phyloP scores from a whole-genome alignment of 306 rosid genomes.

The Psophocarpus tetragonolobus region DNA sequence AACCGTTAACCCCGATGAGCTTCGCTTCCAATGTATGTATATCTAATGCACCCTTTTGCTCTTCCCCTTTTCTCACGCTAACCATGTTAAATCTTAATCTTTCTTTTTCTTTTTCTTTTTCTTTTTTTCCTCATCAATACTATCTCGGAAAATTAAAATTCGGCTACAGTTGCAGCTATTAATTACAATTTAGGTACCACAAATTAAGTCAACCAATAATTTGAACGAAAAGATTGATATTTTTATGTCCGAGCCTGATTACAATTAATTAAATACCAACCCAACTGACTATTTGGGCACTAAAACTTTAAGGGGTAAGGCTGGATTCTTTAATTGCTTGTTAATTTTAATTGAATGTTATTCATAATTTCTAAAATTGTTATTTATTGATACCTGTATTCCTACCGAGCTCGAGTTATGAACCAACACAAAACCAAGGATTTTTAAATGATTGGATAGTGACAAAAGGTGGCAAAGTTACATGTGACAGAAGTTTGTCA shows the following conservation, averaged over 20 bases:
- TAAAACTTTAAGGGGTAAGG: not conserved
- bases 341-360: not conserved
- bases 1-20: conserved; percentile 66
- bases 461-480: not conserved
- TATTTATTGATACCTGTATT: not conserved
- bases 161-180: not conserved
- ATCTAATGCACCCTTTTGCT: not conserved
- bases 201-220: not conserved
- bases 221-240: not conserved
- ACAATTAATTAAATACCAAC: not conserved
- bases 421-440: not conserved
- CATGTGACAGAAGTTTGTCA: not conserved
- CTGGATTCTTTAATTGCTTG: not conserved
- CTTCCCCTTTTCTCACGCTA: not conserved
- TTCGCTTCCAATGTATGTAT: conserved; percentile 70
- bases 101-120: not conserved
- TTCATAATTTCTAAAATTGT: not conserved
- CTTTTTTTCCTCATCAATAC: not conserved
- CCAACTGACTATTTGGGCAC: not conserved
- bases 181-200: not conserved
- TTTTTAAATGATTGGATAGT: not conserved
- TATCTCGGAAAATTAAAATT: not conserved
- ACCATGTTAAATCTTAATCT: too few relatives aligned
- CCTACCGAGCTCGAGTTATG: not conserved
- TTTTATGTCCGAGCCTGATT: not conserved